Percentiles rank a stretch among this genome's conserved stretches.
These are phyloP conservation scores for Saccharomyces hybrid DNA, from an alignment of 1,139 yeast species.

Conservation along the genomic window DNA sequence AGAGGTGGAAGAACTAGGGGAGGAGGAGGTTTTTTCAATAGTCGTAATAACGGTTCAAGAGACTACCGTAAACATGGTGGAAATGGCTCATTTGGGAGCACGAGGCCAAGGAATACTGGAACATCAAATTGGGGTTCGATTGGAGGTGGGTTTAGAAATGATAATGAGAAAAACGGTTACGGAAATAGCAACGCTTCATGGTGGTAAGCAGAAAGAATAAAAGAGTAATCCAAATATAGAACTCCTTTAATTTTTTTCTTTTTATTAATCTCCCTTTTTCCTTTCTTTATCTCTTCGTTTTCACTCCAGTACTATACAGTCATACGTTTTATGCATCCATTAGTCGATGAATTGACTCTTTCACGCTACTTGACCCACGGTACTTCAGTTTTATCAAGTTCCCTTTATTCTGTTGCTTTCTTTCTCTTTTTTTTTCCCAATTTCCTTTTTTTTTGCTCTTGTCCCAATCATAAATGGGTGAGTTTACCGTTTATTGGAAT, in stretches of 20 bases:
- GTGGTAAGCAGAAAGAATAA: constrained; percentile 5
- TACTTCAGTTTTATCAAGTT: not conserved
- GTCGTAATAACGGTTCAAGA: constrained; percentile 35
- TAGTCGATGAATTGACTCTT: not conserved
- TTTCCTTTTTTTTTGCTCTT: too few relatives aligned
- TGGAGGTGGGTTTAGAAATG: constrained; percentile 7
- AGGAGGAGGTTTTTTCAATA: constrained; percentile 33
- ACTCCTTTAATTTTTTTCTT: not conserved
- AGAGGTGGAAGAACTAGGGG: constrained; percentile 54
- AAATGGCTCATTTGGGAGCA: constrained; percentile 29
- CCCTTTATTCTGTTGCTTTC: not conserved
- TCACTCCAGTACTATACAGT: not conserved
- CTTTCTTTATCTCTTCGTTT: not conserved
- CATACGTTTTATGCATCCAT: not conserved
- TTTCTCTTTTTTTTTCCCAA: too few relatives aligned
- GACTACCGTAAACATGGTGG: constrained; percentile 46
- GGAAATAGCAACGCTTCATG: constrained; percentile 24
- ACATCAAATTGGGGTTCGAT: constrained; percentile 11
- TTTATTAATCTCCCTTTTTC: not conserved
- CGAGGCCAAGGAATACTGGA: constrained; percentile 25
- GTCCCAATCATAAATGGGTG: not conserved
- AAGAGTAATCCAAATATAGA: not conserved
- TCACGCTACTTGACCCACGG: not conserved
- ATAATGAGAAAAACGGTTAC: constrained; percentile 29
- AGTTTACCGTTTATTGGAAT: not conserved